Base-by-base conservation (phyloP, 768 basidiomycete genomes). In the Suillus ampliporus region DNA sequence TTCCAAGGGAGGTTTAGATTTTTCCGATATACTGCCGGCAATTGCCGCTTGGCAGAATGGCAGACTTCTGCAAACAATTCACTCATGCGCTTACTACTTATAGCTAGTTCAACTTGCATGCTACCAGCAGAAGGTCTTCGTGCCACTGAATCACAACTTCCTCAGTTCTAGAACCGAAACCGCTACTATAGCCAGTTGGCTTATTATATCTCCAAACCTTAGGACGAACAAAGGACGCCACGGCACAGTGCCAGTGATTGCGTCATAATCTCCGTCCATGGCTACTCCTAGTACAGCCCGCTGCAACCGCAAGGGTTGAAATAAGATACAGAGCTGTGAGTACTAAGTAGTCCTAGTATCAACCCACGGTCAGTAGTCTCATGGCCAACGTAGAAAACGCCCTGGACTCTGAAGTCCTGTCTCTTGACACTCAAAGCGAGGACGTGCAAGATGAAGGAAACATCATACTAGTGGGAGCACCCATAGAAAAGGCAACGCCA, bases 401-500 rank as follows among this genome's bases (percentile, higher is more conserved):
- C 8, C 6, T 15, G 21, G 34, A 21, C 21, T 53, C 52, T 1
- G n/a, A 53, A 35, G n/a, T 35, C 34, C 17, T 31, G 23, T 43
- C 41, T 43, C 26, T 28, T 38, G 43, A n/a, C 34, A 5, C 51
- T 21, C 51, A 53, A 35, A 53, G n/a, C 13, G 52, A 53, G 34
- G 52, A 21, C 14, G 31, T 34, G n/a, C 34, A 53, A 53, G 34
- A 35, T 21, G 52, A 21, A 51, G 19, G 5, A 21, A 21, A 21
- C 34, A 14, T 7, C 21, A 13, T 53, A n/a, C 17, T 5, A 14
- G n/a, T 31, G 52, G 60, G 60, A n/a, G 53, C 60, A 11, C 60
- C 60, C 28, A 40, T 61, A 53, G 60, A 61, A 53, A 40, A 57
- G 53, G 60, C 40, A 61, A 57, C 5, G 8, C n/a, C 5, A 7